Evolutionary conservation across 768 basidiomycete species (phyloP), one percentile per base, ranked within the genome.

Genomic region (Epithele typhae): DNA sequence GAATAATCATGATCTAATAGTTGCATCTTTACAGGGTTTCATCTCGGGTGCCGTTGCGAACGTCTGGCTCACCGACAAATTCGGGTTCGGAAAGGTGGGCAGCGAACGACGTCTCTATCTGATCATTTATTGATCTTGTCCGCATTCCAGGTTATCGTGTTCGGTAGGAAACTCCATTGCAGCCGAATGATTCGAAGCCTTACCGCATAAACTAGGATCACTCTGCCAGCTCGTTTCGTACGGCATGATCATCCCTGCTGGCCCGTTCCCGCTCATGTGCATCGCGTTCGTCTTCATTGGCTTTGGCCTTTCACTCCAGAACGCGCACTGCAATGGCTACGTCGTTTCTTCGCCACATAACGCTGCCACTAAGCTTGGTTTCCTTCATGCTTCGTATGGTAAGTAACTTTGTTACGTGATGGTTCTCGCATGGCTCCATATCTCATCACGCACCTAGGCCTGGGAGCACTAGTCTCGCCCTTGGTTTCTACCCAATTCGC

Each of bases 401-500:
- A 42, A 11, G 53, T 53, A 15, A 6, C 25, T 3, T 22, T n/a
- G 21, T 6, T 30, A 1, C 10, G 14, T 32, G 30, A 15, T 32
- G 30, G 9, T 32, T 9, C 30, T 32, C 30, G 15, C 30, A 32
- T 32, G 30, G 30, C 30, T 32, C 17, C 1, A 14, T 34, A 12
- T 5, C 8, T 3, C 1, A 23, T 37, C 2, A 33, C 8, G 4
- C 3, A 15, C 7, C 11, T 43, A 87, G 85, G 86, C 15, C 66
- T 75, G 1, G 86, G 86, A 1, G 85, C 86, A 2, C 68, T 87
- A 7, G 70, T 70, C 6, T 63, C 90, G 0, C 92, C 92, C 2
- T 72, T 95, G 15, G 78, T 84, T 0, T 76, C 91, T 0, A 94
- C 92, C 0, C 87, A 91, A 46, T 93, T 95, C 54, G 73, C 87